Conservation (phyloP, 2,329 filamentous ascomycete genomes). For the Fusarium metavorans region DNA sequence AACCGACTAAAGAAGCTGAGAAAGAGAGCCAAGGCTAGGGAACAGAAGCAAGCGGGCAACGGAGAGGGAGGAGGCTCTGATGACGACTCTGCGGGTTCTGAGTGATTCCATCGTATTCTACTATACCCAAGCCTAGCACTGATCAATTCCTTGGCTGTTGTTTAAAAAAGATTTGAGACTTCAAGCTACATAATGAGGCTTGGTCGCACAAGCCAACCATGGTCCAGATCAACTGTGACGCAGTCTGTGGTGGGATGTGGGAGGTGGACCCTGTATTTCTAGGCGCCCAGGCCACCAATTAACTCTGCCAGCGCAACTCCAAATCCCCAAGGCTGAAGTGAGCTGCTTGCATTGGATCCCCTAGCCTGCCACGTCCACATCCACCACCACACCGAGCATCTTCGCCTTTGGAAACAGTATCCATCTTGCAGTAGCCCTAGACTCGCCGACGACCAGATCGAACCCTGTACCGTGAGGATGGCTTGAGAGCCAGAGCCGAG, state of each 20-base stretch:
- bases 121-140: neutral
- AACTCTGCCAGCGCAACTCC: constrained; percentile 28
- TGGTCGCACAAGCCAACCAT: constrained; percentile 6
- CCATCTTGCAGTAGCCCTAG: neutral
- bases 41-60: constrained; percentile 57
- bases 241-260: constrained; percentile 3
- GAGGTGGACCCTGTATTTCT: constrained; percentile 16
- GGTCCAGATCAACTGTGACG: constrained; percentile 12
- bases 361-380: constrained; percentile 29
- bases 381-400: constrained; percentile 16
- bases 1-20: constrained; percentile 72
- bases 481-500: constrained; percentile 24
- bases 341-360: constrained; percentile 1
- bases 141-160: neutral
- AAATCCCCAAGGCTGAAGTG: constrained; percentile 32
- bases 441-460: constrained; percentile 9
- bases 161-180: neutral
- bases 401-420: constrained; percentile 1
- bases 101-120: neutral
- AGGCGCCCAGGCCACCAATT: constrained; percentile 38
- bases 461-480: constrained; percentile 22
- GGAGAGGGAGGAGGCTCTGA: constrained; percentile 33
- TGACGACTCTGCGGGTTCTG: constrained; percentile 27
- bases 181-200: neutral
- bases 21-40: constrained; percentile 68